A percentile compares a stretch with the other conserved stretches of the same genome.
Evolutionary conservation across 108 stramenopile species (phyloP).

Genomic region (Cyclotella sp.): DNA sequence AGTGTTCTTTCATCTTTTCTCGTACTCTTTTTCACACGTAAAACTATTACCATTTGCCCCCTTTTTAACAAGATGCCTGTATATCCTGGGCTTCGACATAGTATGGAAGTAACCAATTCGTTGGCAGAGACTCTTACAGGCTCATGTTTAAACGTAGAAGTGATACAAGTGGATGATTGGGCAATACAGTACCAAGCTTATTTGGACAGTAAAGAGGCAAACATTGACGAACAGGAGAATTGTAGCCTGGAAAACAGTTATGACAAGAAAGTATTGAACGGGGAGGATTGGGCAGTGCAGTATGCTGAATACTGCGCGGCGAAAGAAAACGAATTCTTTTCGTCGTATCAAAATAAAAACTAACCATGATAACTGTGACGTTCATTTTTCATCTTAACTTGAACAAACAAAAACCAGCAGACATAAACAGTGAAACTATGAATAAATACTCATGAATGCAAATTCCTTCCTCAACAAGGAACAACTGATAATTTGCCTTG

Average conservation of each 20-base stretch:
- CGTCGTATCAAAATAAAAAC: neutral
- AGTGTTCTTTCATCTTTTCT: no score
- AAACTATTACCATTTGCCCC: neutral
- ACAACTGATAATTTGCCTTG: no score
- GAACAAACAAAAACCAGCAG: no score
- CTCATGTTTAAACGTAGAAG: neutral
- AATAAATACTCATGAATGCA: no score
- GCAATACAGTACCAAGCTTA: conserved; percentile 65
- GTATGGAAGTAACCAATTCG: conserved; percentile 44
- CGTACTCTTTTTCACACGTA: neutral
- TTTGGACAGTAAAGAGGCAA: conserved; percentile 51
- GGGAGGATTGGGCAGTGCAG: conserved; percentile 43
- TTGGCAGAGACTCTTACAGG: conserved; percentile 2
- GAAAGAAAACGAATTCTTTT: conserved; percentile 42
- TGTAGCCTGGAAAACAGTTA: neutral
- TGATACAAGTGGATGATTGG: conserved; percentile 52
- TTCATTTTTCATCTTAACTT: no score
- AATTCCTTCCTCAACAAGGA: no score
- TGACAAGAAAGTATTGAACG: conserved; percentile 9
- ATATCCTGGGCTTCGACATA: conserved; percentile 56
- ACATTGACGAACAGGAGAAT: conserved; percentile 19
- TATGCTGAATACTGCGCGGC: conserved; percentile 45
- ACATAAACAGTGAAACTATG: no score
- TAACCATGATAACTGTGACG: neutral
- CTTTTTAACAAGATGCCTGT: conserved; percentile 35